Base-by-base conservation (phyloP, 345 rosid species). In the Moringa oleifera region DNA sequence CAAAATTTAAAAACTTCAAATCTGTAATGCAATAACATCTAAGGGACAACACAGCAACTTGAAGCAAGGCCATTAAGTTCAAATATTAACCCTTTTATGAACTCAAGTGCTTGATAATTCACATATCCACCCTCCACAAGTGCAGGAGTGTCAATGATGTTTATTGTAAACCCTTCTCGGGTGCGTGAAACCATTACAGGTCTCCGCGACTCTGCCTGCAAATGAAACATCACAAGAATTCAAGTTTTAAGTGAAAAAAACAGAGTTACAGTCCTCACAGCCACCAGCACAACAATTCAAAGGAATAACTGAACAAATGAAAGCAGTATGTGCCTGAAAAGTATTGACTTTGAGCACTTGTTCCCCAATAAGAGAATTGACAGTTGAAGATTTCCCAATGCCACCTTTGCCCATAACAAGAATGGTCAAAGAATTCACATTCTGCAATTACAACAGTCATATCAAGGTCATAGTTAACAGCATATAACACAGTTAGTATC, bases 401-500 rank as follows among this genome's bases (percentile, higher is more conserved):
- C 96, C 93, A 12, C 90, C 90, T 81, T 89, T 89, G 33, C 96
- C 96, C 87, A 89, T 23, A 55, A 89, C 96, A 80, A 89, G 84
- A 68, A 89, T 76, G 69, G 88, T 89, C 79, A 86, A 71, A 62
- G 81, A 79, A 62, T 71, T 74, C 57, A 84, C 81, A 53, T 88
- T 82, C 96, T 89, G 77, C 60, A 70, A 72, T 59, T 45, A 49
- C 53, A 57, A 15, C 6, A 53, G 37, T 2, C 16, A 20, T 23
- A 18, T 53, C 47, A 28, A 33, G 16, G 51, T 46, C 20, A 68
- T 49, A 70, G 20, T 50, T 64, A 49, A 46, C 13, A 58, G 37
- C 37, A 5, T 4, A 33, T 59, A 51, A 7, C 37, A 55, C 56
- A 25, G 18, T 52, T 2, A 47, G 33, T 7, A 20, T 7, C 6